These are phyloP conservation scores for Theileria sp. DNA, from an alignment of 169 alveolate genomes.

Conservation along the genomic window DNA sequence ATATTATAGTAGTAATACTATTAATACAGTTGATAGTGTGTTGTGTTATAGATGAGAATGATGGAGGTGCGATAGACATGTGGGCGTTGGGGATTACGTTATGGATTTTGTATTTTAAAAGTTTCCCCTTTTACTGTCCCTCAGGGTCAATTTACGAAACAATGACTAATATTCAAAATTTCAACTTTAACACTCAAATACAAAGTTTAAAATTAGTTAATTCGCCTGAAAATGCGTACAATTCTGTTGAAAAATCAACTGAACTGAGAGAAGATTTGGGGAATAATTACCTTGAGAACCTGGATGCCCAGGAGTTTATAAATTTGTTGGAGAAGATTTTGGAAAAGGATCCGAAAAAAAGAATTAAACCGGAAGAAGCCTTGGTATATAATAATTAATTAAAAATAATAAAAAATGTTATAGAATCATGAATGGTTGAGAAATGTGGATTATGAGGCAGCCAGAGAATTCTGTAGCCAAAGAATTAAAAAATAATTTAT, in stretches of 20 bases:
- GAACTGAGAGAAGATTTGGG: too few species aligned
- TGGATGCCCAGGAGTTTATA: constrained; percentile 22
- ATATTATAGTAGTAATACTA: background rate
- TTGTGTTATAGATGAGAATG: background rate
- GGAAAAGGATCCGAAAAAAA: constrained; percentile 34
- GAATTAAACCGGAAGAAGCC: constrained; percentile 31
- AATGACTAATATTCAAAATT: constrained; percentile 15
- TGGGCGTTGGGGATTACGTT: constrained; percentile 55
- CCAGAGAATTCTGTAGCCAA: background rate
- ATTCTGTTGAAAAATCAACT: too few species aligned
- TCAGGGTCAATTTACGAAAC: constrained; percentile 1
- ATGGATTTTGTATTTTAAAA: constrained; percentile 32
- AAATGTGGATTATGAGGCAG: constrained; percentile 21
- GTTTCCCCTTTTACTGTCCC: constrained; percentile 28
- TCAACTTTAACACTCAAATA: constrained; percentile 20
- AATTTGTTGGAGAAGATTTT: constrained; percentile 16
- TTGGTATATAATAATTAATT: constrained; percentile 18
- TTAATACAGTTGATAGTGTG: background rate
- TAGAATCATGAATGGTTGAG: constrained; percentile 11
- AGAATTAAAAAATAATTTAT: background rate
- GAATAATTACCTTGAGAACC: background rate
- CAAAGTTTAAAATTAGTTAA: background rate
- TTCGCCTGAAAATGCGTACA: background rate
- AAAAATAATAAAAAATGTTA: background rate
- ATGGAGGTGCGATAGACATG: constrained; percentile 44